Base-by-base conservation (phyloP, 2,329 filamentous ascomycete genomes). In the Colletotrichum cuscutae region DNA sequence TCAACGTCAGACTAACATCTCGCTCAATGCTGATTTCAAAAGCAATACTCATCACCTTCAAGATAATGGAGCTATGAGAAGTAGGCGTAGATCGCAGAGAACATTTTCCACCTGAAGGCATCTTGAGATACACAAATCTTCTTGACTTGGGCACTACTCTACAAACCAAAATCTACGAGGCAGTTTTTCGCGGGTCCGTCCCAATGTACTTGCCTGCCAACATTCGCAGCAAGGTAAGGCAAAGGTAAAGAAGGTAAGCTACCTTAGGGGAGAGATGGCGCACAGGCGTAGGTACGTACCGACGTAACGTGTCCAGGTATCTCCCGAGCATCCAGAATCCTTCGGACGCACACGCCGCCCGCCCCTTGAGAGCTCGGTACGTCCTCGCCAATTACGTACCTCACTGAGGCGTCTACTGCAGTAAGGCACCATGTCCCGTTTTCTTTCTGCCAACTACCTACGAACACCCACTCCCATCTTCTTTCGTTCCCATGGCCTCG, bases 291-390 rank as follows among this genome's bases (percentile, higher is more conserved):
- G 22, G 8, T 54, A 71, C 62, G 56, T 71, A 37, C 32, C 63
- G 57, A 71, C 67, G 62, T 28, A 56, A 67, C 68, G 46, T 71
- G 24, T 24, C 35, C 68, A 66, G 26, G 56, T 42, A 60, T 71
- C 56, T 67, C 56, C 68, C 63, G 56, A 67, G 63, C 46, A 35
- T 57, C 57, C 64, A 61, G 49, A 66, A 71, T 71, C 63, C 68
- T 71, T 71, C 68, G 63, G 49, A 54, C 65, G 65, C 65, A 68
- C 65, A 61, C 37, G 64, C 64, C 64, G 64, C 64, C 64, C n/a
- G 8, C 19, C 42, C 37, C n/a, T 59, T 32, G 37, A 30, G 22
- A 6, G 13, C 12, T 56, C 49, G 28, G 49, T 65, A 65, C 62
- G 62, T 65, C 53, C 22, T 64, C 58, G 30, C 22, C 7, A 24